phyloP scores from a whole-genome alignment of 306 rosid genomes.

The Cicer bijugum region DNA sequence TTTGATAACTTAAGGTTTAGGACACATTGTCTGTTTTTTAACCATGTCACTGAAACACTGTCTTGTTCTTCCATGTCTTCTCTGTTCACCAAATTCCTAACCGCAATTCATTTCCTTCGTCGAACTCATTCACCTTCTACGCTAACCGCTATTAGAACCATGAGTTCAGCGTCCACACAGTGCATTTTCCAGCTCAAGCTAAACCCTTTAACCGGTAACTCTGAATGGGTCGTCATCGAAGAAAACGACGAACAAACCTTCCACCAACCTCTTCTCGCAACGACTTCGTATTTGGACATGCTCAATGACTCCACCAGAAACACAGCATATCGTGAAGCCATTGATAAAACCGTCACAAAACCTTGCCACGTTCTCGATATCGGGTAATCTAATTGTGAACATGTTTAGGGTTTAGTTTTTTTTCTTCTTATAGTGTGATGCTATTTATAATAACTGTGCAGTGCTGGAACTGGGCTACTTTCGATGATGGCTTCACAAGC shows the following conservation, averaged over 20 bases:
- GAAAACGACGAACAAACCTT: constrained; percentile 53
- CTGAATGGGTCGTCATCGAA: constrained; percentile 90
- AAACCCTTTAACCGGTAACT: constrained; percentile 83
- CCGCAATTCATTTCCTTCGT: constrained; percentile 33
- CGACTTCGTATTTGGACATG: constrained; percentile 92
- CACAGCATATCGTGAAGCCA: constrained; percentile 75
- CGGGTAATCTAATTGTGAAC: constrained; percentile 55
- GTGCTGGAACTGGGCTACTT: constrained; percentile 93
- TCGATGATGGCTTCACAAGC: constrained; percentile 96
- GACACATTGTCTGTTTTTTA: neutral
- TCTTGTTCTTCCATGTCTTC: constrained; percentile 41
- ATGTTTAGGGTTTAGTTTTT: neutral
- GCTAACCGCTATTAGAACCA: constrained; percentile 49
- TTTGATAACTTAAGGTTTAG: neutral
- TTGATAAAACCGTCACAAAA: constrained; percentile 64
- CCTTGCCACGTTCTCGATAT: constrained; percentile 87
- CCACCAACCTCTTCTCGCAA: constrained; percentile 63
- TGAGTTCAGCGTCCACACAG: constrained; percentile 61
- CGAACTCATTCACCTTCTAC: constrained; percentile 1
- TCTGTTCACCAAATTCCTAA: constrained; percentile 50
- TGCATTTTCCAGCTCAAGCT: constrained; percentile 79
- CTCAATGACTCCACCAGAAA: constrained; percentile 81
- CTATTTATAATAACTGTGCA: constrained; percentile 39
- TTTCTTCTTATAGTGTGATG: neutral
- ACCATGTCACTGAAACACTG: constrained; percentile 8